Conservation (phyloP, 306 rosid species). For the Citrullus colocynthis region DNA sequence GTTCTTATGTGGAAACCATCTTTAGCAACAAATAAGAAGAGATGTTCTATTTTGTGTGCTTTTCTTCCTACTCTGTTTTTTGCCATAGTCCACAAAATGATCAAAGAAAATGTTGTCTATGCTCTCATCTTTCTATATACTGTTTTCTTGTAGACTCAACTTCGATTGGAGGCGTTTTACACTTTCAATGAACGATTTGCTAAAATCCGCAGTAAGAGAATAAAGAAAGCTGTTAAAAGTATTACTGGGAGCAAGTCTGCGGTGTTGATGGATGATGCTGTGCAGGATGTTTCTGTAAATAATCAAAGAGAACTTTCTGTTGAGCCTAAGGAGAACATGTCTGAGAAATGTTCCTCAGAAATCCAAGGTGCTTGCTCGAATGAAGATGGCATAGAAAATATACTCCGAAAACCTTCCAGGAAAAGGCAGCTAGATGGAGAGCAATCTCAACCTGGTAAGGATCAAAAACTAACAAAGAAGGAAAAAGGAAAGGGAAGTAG, state of each 20-base stretch:
- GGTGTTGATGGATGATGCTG: constrained; percentile 28
- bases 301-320: constrained; percentile 14
- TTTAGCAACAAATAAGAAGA: background rate
- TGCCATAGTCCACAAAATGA: background rate
- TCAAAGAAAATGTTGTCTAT: constrained; percentile 15
- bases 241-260: constrained; percentile 53
- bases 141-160: constrained; percentile 61
- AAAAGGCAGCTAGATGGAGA: constrained; percentile 35
- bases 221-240: constrained; percentile 74
- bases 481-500: constrained; percentile 18
- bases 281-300: constrained; percentile 21
- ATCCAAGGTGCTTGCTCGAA: constrained; percentile 17
- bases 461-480: constrained; percentile 12
- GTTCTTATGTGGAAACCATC: background rate
- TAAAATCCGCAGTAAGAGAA: constrained; percentile 85
- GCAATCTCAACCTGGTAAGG: constrained; percentile 19
- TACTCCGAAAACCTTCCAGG: constrained; percentile 28
- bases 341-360: constrained; percentile 18
- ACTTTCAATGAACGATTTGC: constrained; percentile 85
- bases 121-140: constrained; percentile 5
- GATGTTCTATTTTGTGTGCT: background rate
- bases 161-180: constrained; percentile 86
- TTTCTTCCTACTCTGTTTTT: background rate
- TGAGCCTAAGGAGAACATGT: constrained; percentile 26
- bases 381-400: constrained; percentile 16